Percentiles rank a stretch among this genome's conserved stretches.
phyloP scores from a whole-genome alignment of 768 basidiomycete genomes.

The Ramaria rubella region DNA sequence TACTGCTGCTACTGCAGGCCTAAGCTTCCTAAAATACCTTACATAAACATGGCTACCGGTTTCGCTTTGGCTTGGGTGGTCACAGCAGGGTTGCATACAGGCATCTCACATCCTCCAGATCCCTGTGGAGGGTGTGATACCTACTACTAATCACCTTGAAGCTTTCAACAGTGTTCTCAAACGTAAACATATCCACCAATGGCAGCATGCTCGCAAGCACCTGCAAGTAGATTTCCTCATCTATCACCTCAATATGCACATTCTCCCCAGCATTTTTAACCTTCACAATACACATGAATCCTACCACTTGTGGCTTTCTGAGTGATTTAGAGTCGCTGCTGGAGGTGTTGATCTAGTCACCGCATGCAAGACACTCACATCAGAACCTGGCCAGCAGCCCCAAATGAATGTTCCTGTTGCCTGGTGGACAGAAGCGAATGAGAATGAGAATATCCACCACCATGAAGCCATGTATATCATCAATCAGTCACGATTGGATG shows the following conservation, averaged over 20 bases:
- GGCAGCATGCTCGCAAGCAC: conserved; percentile 22
- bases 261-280: neutral
- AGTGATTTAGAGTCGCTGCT: neutral
- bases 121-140: conserved; percentile 24
- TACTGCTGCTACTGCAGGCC: conserved; percentile 11
- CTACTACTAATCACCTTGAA: conserved; percentile 33
- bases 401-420: neutral
- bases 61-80: neutral
- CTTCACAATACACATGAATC: neutral
- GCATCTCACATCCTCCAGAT: conserved; percentile 16
- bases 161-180: conserved; percentile 34
- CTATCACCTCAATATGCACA: neutral
- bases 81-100: neutral
- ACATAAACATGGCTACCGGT: neutral
- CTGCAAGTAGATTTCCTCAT: conserved; percentile 18
- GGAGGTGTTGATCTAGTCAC: neutral
- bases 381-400: neutral
- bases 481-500: neutral
- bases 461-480: neutral
- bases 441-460: neutral
- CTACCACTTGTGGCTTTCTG: neutral
- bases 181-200: conserved; percentile 21
- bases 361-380: neutral
- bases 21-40: neutral
- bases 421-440: neutral